Base-by-base conservation (phyloP, 169 alveolate genomes). In the Cytauxzoon felis region DNA sequence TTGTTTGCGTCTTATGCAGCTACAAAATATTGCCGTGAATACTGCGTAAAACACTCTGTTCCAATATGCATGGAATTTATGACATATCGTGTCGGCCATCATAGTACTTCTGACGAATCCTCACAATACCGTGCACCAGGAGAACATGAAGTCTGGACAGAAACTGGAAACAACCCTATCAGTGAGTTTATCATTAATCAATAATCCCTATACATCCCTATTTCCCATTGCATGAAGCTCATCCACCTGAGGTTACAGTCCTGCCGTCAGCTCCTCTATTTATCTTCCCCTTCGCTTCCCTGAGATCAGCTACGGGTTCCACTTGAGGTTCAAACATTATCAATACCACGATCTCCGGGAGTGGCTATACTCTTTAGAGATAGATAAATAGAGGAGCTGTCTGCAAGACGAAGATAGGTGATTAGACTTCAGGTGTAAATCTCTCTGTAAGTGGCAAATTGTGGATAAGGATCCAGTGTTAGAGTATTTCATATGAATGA, bases 31-130 rank as follows among this genome's bases (percentile, higher is more conserved):
- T 93, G 95, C 23, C 91, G 98, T 62, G 94, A 93, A 75, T 68
- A 88, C 63, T 78, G 90, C 49, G 86, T 93, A n/a, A 67, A 89
- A 13, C 57, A 76, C 26, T 60, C 83, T 21, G 72, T 86, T 26
- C 99, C 98, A 9, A 95, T 90, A 16, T 78, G 91, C 52, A 70
- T 94, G 61, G 98, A 96, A 83, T 90, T 88, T 45, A 96, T 96
- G 93, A 90, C 98, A 21, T 96, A 96, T 80, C 90, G 98, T 53
- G 78, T 88, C 45, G 98, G 95, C n/a, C 97, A 93, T 70, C 99
- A 96, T 81, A 91, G 97, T 42, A 96, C 99, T 18, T 86, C 95
- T 16, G 99, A 96, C 72, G 97, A 94, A 59, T 89, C 98, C 5
- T 81, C 90, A 8, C 86, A 90, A 67, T 95, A 93, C 70, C 81